These are phyloP conservation scores for Chalciporus sp. DNA, from an alignment of 1,284 basidiomycete species.

Conservation along the genomic window DNA sequence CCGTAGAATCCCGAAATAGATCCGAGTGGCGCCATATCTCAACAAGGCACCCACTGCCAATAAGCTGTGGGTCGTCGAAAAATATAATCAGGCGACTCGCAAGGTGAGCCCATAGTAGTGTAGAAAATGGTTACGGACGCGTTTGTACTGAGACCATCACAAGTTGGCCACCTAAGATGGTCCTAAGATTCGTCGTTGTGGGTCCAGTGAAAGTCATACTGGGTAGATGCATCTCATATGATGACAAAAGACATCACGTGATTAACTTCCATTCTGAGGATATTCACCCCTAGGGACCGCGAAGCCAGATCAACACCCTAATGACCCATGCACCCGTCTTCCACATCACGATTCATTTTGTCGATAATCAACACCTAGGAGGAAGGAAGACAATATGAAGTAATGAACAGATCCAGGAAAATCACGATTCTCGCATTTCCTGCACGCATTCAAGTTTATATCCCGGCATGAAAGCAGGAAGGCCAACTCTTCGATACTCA, in stretches of 20 bases:
- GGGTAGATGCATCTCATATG: no score
- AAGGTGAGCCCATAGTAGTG: no score
- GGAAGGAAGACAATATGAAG: conserved; percentile 1
- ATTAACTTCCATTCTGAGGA: neutral
- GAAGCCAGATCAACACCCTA: conserved; percentile 7
- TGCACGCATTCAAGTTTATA: conserved; percentile 3
- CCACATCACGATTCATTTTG: conserved; percentile 12
- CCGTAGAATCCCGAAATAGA: conserved; percentile 28
- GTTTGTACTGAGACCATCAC: no score
- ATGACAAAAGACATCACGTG: conserved; percentile 2
- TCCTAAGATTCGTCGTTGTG: no score
- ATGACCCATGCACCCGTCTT: conserved; percentile 5
- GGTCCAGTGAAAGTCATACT: no score
- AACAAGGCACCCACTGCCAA: neutral
- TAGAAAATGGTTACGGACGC: no score
- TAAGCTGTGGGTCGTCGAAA: no score
- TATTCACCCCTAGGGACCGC: conserved; percentile 17
- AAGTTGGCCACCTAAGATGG: no score
- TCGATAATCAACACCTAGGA: conserved; percentile 13
- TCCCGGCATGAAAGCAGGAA: conserved; percentile 13
- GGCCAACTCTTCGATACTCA: conserved; percentile 7
- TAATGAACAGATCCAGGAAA: conserved; percentile 5
- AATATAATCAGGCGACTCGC: no score
- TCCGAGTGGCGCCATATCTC: conserved; percentile 30
- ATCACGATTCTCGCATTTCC: neutral